Percentiles rank a stretch among this genome's conserved stretches.
phyloP scores from a whole-genome alignment of 352 stramenopile species.

The Globisporangium acanthophoron region DNA sequence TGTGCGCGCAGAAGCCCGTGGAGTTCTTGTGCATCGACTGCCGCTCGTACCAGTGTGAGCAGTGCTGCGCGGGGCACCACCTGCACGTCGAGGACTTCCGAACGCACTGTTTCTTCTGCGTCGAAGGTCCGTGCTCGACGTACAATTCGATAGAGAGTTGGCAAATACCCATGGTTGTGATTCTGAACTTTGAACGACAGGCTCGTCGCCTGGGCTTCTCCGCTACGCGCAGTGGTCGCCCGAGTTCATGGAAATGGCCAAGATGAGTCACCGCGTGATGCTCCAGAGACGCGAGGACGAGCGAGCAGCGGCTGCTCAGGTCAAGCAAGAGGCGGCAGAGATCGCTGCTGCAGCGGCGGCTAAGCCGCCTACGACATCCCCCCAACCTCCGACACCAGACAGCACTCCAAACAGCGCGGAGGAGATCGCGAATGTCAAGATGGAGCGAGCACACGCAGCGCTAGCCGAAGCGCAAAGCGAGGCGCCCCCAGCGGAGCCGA shows the following conservation, averaged over 20 bases:
- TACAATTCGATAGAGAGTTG: too few relatives aligned
- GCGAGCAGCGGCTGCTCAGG: neutral
- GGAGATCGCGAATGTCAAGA: slow-evolving; percentile 10
- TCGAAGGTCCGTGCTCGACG: slow-evolving; percentile 43
- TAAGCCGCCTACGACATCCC: neutral
- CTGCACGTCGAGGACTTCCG: slow-evolving; percentile 14
- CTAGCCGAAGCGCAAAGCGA: too few relatives aligned
- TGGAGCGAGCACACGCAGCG: slow-evolving; percentile 8
- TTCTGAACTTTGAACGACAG: neutral
- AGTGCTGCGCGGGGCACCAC: slow-evolving; percentile 42
- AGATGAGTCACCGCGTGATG: slow-evolving; percentile 21
- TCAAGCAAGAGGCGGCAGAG: neutral
- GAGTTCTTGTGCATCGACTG: slow-evolving; percentile 61
- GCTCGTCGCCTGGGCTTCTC: slow-evolving; percentile 15
- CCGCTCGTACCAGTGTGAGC: slow-evolving; percentile 49
- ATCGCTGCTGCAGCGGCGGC: neutral
- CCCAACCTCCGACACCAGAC: neutral
- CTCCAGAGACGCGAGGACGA: slow-evolving; percentile 10
- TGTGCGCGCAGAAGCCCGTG: slow-evolving; percentile 29
- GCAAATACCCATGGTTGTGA: too few relatives aligned
- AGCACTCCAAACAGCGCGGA: neutral
- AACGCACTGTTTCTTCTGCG: slow-evolving; percentile 47
- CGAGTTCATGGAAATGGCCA: slow-evolving; percentile 38
- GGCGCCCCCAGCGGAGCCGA: slow-evolving; percentile 1
- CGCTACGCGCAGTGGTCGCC: slow-evolving; percentile 40